These are phyloP conservation scores for Medicago truncatula DNA, from an alignment of 306 rosid genomes.

Conservation along the genomic window DNA sequence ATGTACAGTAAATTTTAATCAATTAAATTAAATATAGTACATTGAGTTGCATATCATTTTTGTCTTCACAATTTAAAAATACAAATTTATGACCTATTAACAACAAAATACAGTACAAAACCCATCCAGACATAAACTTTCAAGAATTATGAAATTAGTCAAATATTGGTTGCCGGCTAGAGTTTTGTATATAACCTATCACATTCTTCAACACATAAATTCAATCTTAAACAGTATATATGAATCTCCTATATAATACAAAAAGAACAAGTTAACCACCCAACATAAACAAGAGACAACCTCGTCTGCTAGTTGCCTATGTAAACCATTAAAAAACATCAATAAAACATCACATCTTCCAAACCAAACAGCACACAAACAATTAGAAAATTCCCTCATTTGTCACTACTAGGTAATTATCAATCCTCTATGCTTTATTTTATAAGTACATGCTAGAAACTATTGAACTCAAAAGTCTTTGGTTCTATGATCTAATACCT, in stretches of 20 bases:
- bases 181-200: constrained; percentile 47
- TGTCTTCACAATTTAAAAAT: neutral
- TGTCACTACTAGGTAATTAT: constrained; percentile 52
- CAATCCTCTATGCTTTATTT: constrained; percentile 32
- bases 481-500: constrained; percentile 34
- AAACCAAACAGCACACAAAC: constrained; percentile 77
- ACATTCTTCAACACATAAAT: constrained; percentile 36
- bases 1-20: neutral
- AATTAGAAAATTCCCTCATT: constrained; percentile 68
- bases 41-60: neutral
- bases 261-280: constrained; percentile 56
- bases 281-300: constrained; percentile 58
- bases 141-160: constrained; percentile 36
- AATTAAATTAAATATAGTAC: too few relatives aligned
- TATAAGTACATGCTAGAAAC: constrained; percentile 14
- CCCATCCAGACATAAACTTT: constrained; percentile 47
- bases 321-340: constrained; percentile 36
- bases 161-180: constrained; percentile 61
- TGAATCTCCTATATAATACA: constrained; percentile 47
- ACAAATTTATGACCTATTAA: neutral
- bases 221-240: constrained; percentile 46
- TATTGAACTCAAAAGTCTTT: constrained; percentile 27
- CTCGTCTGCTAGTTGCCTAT: constrained; percentile 53
- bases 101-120: constrained; percentile 46
- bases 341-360: constrained; percentile 78